These are phyloP conservation scores for Pichia deserticola DNA, from an alignment of 805 yeast genomes.

Conservation along the genomic window DNA sequence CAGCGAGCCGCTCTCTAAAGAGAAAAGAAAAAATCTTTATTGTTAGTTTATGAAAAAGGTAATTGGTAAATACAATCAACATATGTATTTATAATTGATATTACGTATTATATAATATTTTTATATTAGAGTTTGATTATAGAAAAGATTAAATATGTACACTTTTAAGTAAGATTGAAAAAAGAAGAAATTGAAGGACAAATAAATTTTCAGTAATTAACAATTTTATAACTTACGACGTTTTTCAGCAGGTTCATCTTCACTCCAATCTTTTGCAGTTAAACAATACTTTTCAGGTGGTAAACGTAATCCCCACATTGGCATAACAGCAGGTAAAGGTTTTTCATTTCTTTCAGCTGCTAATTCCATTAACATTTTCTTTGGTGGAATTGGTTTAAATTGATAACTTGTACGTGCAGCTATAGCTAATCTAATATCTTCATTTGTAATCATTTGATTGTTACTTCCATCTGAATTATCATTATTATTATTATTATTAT, in stretches of 20 bases:
- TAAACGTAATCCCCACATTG: constrained; percentile 83
- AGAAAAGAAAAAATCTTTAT: too few species aligned
- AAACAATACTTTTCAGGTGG: constrained; percentile 98
- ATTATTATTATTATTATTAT: constrained; percentile 18
- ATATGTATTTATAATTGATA: too few species aligned
- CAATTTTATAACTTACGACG: background rate
- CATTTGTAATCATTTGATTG: constrained; percentile 50
- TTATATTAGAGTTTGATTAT: too few species aligned
- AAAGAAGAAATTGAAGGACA: too few species aligned
- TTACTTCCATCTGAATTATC: background rate
- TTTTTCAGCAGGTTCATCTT: constrained; percentile 3
- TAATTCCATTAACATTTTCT: constrained; percentile 79
- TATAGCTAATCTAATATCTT: constrained; percentile 86
- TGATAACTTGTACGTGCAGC: constrained; percentile 94
- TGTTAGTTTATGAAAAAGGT: too few species aligned
- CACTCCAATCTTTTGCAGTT: constrained; percentile 72
- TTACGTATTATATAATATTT: too few species aligned
- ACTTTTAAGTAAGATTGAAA: too few species aligned
- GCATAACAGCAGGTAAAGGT: constrained; percentile 85
- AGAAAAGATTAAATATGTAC: background rate
- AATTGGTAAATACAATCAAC: too few species aligned
- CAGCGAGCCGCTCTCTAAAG: background rate
- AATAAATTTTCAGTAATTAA: too few species aligned
- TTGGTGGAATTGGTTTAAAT: constrained; percentile 93
- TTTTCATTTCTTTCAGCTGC: constrained; percentile 90